Evolutionary conservation across 2,329 filamentous ascomycete species (phyloP).

Genomic region (Alternaria gansuensis): DNA sequence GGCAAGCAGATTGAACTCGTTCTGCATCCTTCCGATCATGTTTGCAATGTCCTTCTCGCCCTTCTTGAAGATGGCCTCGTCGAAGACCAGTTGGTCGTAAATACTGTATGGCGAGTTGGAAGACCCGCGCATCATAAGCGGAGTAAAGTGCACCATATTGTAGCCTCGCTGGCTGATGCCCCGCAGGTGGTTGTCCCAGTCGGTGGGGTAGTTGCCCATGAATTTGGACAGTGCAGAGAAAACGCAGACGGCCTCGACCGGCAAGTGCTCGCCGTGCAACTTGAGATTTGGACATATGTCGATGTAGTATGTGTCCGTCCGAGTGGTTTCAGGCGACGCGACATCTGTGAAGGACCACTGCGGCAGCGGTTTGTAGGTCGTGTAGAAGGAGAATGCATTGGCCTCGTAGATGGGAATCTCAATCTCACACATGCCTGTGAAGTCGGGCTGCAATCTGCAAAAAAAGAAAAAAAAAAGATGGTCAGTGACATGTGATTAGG

Average conservation of each 20-base stretch:
- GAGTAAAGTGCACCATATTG: conserved; percentile 99
- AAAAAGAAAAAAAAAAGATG: neutral
- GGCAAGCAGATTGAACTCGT: conserved; percentile 82
- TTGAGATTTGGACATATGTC: conserved; percentile 86
- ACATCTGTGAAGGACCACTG: conserved; percentile 71
- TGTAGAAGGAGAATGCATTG: conserved; percentile 94
- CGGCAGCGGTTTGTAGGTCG: conserved; percentile 87
- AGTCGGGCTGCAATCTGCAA: conserved; percentile 82
- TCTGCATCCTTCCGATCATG: conserved; percentile 82
- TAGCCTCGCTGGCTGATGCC: conserved; percentile 92
- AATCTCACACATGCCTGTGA: conserved; percentile 90
- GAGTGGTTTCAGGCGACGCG: conserved; percentile 64
- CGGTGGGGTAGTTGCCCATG: conserved; percentile 88
- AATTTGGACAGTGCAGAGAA: conserved; percentile 98
- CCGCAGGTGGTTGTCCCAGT: conserved; percentile 88
- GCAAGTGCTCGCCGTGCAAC: conserved; percentile 76
- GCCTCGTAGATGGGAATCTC: conserved; percentile 84
- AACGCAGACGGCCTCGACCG: conserved; percentile 85
- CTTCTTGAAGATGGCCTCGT: conserved; percentile 79
- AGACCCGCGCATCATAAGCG: conserved; percentile 83
- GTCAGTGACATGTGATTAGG: conserved; percentile 23
- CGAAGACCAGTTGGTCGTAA: conserved; percentile 90
- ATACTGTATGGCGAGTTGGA: conserved; percentile 99
- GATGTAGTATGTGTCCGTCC: conserved; percentile 86
- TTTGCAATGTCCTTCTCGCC: conserved; percentile 83